Percentiles rank a stretch among this genome's conserved stretches.
phyloP scores from a whole-genome alignment of 75 land plant genomes.

The Cryptomeria japonica region DNA sequence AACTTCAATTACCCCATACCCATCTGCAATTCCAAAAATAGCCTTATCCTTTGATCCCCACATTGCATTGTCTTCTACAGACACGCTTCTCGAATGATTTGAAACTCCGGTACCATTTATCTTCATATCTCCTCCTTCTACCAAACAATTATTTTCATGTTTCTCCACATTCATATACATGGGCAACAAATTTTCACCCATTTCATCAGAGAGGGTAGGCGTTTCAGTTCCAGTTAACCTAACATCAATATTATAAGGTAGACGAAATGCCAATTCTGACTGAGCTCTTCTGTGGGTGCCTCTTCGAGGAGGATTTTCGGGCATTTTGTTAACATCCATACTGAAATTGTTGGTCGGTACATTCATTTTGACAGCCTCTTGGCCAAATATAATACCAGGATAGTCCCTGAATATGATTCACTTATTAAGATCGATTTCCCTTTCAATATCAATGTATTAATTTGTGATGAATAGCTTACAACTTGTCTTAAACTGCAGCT shows the following conservation, averaged over 20 bases:
- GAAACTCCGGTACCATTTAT: background rate
- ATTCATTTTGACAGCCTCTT: background rate
- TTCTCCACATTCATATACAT: background rate
- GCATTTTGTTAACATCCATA: conserved; percentile 2
- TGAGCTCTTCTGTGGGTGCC: conserved; percentile 26
- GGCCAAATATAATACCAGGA: background rate
- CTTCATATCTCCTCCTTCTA: background rate
- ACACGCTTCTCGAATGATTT: conserved; percentile 51
- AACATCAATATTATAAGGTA: conserved; percentile 20
- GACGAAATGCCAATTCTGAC: conserved; percentile 31
- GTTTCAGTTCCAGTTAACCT: background rate
- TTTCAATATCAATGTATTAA: background rate
- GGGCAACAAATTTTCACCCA: background rate
- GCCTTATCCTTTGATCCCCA: background rate
- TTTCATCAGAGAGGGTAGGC: background rate
- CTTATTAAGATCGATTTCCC: background rate
- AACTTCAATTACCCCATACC: background rate
- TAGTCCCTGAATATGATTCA: background rate
- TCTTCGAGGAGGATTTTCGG: background rate
- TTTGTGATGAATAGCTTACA: background rate
- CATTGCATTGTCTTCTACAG: conserved; percentile 53
- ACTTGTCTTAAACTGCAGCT: background rate
- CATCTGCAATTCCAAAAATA: background rate
- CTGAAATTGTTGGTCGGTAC: background rate
- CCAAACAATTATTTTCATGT: background rate